Evolutionary conservation across 148 eudicot species (phyloP).

Genomic region (Arbutus unedo): DNA sequence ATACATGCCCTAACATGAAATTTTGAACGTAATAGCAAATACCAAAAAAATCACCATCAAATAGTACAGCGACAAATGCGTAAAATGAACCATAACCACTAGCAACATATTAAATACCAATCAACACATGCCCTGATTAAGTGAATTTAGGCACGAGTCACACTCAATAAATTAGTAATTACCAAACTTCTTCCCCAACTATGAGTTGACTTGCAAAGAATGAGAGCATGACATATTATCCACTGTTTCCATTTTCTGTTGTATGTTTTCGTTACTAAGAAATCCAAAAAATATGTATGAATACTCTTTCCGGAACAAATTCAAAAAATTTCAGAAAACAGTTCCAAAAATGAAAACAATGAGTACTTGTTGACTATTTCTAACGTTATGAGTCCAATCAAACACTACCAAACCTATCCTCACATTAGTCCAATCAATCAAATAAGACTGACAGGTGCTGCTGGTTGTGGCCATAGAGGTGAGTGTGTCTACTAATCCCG

Average conservation of each 20-base stretch:
- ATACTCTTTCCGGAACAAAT: background rate
- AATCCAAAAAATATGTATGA: background rate
- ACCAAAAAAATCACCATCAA: conserved; percentile 13
- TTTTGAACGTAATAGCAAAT: background rate
- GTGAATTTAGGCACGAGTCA: conserved; percentile 15
- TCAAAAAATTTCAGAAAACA: background rate
- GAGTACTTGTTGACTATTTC: background rate
- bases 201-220: conserved; percentile 16
- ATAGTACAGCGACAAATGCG: conserved; percentile 14
- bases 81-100: conserved; percentile 12
- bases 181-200: conserved; percentile 14
- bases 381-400: background rate
- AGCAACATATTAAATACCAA: background rate
- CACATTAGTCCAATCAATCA: background rate
- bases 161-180: background rate
- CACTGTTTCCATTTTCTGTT: background rate
- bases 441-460: background rate
- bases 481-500: background rate
- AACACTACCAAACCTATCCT: background rate
- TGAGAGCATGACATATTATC: background rate
- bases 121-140: background rate
- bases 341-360: background rate
- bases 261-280: background rate
- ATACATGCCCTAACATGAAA: conserved; percentile 1
- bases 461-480: background rate